phyloP scores from a whole-genome alignment of 2,329 filamentous ascomycete species.

The Cryphonectria radicalis region DNA sequence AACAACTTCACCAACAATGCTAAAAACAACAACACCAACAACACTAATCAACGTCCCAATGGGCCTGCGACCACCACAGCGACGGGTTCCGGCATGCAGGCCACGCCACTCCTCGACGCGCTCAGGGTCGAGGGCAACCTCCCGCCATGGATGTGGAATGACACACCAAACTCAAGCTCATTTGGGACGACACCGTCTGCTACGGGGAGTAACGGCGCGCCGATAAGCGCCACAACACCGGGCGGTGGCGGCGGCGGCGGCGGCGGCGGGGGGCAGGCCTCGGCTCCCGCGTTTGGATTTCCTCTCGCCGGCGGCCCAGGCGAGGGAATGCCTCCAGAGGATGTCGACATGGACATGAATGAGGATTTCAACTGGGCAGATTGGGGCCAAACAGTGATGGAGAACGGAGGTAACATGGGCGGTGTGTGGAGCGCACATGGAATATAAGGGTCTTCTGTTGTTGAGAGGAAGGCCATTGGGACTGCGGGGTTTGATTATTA shows the following conservation, averaged over 20 bases:
- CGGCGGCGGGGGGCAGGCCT: background rate
- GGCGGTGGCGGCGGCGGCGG: background rate
- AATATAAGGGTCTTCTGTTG: conserved; percentile 18
- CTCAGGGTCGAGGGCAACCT: conserved; percentile 50
- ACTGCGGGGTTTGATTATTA: background rate
- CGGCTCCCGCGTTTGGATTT: conserved; percentile 21
- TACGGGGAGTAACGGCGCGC: conserved; percentile 4
- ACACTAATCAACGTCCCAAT: background rate
- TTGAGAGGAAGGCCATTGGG: background rate
- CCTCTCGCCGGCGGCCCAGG: conserved; percentile 20
- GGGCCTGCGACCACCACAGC: conserved; percentile 14
- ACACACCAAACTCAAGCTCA: conserved; percentile 33
- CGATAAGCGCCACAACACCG: conserved; percentile 16
- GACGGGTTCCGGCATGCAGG: conserved; percentile 19
- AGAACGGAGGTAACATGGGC: conserved; percentile 35
- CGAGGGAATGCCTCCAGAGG: conserved; percentile 32
- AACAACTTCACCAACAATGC: conserved; percentile 22
- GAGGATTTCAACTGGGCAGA: conserved; percentile 45
- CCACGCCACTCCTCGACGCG: conserved; percentile 42
- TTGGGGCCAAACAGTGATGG: conserved; percentile 42
- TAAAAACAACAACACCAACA: background rate
- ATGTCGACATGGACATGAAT: conserved; percentile 43
- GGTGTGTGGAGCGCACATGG: conserved; percentile 33
- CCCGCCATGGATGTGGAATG: conserved; percentile 60
- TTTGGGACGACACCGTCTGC: conserved; percentile 8